phyloP scores from a whole-genome alignment of 371 early-diverging fungal genomes.

The Mortierella sp. region DNA sequence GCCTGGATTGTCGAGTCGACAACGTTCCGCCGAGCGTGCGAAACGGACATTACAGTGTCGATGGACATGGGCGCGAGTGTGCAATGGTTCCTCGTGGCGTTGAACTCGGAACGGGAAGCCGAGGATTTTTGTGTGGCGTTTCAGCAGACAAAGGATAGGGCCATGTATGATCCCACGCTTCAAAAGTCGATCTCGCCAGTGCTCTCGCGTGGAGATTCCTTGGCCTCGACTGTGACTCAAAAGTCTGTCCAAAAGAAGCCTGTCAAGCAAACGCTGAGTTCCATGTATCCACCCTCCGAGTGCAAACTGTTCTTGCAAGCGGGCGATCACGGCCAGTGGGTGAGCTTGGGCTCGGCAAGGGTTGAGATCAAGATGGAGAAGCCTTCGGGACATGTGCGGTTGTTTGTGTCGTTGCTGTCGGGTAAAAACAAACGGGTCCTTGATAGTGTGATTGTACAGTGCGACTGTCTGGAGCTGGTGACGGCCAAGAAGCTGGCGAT shows the following conservation, averaged over 20 bases:
- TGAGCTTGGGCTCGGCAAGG: conserved; percentile 35
- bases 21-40: conserved; percentile 47
- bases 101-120: conserved; percentile 42
- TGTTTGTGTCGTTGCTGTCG: conserved; percentile 32
- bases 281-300: conserved; percentile 47
- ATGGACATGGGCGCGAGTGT: conserved; percentile 55
- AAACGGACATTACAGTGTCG: conserved; percentile 47
- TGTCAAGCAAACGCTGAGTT: conserved; percentile 38
- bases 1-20: conserved; percentile 55
- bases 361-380: conserved; percentile 53
- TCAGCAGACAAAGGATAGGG: conserved; percentile 51
- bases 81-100: conserved; percentile 49
- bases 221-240: conserved; percentile 37
- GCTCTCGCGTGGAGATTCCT: conserved; percentile 40
- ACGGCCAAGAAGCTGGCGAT: conserved; percentile 54
- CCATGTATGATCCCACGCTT: conserved; percentile 55
- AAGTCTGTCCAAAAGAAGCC: conserved; percentile 22
- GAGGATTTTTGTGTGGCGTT: conserved; percentile 50
- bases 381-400: conserved; percentile 49
- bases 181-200: conserved; percentile 36
- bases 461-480: conserved; percentile 50
- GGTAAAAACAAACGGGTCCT: conserved; percentile 37
- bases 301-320: conserved; percentile 51
- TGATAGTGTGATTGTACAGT: conserved; percentile 50
- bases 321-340: conserved; percentile 53